Evolutionary conservation across 257 asterid species (phyloP), one percentile per base, ranked within the genome.

Genomic region (Nyctanthes arbortristis): DNA sequence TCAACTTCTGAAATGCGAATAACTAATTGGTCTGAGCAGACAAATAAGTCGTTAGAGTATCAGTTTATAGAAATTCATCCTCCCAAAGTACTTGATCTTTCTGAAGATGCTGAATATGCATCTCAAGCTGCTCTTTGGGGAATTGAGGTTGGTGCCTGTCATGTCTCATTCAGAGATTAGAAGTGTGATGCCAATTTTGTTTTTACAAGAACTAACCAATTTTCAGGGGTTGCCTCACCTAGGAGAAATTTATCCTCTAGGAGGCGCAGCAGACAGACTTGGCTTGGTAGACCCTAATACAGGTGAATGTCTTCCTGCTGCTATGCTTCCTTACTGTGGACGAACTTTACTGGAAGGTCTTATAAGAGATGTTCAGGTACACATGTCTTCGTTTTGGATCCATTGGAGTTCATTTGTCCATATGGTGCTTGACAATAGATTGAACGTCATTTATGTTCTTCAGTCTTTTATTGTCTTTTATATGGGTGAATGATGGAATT

Each of bases 311-410:
- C 95, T 94, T 78, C 99, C 99, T 58, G 99, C 99, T 71, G 99
- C 99, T 22, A 89, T 94, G 99, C 97, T 94, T 85, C 97, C 99
- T 62, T 94, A 80, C 79, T 88, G 96, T 80, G 99, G 99, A 75
- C 82, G 95, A 72, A 91, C 95, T 57, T 84, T 94, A 74, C 78
- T 94, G 84, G 99, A 94, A 86, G 96, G 99, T 67, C 95, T 94
- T 72, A 86, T 94, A 75, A 84, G 99, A 86, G 99, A 94, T 84
- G 95, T 94, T 80, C 99, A 94, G 97, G 99, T 94, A 81, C n/a
- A 3, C 58, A 25, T 47, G 54, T 40, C 64, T 70, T 39, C 34
- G 58, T 65, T 43, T 45, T 25, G 65, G 67, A 68, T 22, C 29
- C 59, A 47, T 66, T 30, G 31, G 52, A 67, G 43, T 70, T 45